Evolutionary conservation across 2,329 filamentous ascomycete species (phyloP), one percentile per base, ranked within the genome.

Genomic region (Plenodomus tracheiphilus): DNA sequence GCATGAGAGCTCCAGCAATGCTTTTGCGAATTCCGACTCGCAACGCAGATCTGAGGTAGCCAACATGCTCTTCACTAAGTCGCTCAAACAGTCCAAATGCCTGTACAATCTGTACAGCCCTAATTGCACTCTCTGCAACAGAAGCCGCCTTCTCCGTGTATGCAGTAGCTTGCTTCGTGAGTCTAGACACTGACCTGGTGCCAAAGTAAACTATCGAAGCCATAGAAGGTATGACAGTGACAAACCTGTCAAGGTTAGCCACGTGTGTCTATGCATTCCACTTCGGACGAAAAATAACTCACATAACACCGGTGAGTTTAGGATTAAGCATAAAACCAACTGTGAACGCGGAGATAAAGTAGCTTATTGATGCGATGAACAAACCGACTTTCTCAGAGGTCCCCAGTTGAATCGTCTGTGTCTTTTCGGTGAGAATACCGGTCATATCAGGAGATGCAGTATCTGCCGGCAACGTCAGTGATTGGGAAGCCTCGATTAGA

Each of bases 151-250:
- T 71, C 30, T 76, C 75, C 1, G 70, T 72, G 35, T 68, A 69
- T 8, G 68, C 52, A 4, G 72, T 60, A 1, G 73, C 70, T 36
- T 69, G 59, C 38, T 72, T 73, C 5, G 74, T 71, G 25, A 72
- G 69, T 40, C 69, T 73, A 7, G 75, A 72, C 7, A 77, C 68
- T 4, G 61, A 57, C 21, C 69, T 73, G 1, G 76, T 77, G 8
- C 77, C 76, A 21, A 70, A 61, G 2, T 68, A 64, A 18, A 78
- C 74, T 38, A 77, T 70, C 11, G 74, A 56, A 3, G 71, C 61
- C 70, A 81, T 79, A 2, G 77, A 68, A 9, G 79, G 78, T 36
- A 81, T 76, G n/a, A 79, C 75, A 1, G 74, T 74, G 8, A 66
- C 53, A 46, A 79, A 62, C 60, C 64, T 68, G 21, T n/a, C 3